phyloP scores from a whole-genome alignment of 805 yeast species.

The Candida nanaspora region DNA sequence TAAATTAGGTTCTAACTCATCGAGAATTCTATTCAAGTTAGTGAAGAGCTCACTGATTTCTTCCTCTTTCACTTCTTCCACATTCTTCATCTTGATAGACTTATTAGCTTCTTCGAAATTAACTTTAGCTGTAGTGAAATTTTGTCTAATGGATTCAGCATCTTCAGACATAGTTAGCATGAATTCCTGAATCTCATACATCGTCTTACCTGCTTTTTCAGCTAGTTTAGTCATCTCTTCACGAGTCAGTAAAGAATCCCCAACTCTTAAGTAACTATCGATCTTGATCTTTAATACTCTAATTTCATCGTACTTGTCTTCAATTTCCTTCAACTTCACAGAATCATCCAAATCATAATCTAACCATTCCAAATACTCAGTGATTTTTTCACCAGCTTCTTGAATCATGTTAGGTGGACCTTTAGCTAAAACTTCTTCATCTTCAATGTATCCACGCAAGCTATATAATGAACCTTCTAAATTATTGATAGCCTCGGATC shows the following conservation, averaged over 20 bases:
- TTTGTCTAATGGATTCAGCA: conserved; percentile 32
- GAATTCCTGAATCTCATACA: conserved; percentile 35
- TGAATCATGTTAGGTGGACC: conserved; percentile 34
- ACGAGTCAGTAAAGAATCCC: conserved; percentile 38
- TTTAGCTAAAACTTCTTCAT: conserved; percentile 38
- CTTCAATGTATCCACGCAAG: conserved; percentile 53
- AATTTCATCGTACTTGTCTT: conserved; percentile 26
- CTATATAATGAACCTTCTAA: conserved; percentile 72
- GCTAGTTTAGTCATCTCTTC: conserved; percentile 28
- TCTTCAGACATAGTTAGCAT: conserved; percentile 40
- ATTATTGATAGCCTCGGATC: conserved; percentile 56
- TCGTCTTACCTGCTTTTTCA: conserved; percentile 23
- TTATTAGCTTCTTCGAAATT: conserved; percentile 47
- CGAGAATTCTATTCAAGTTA: conserved; percentile 20
- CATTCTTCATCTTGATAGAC: conserved; percentile 29
- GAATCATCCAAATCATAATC: conserved; percentile 63
- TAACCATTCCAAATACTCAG: conserved; percentile 64
- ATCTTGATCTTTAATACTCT: conserved; percentile 23
- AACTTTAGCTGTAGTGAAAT: conserved; percentile 37
- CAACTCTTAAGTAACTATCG: conserved; percentile 32
- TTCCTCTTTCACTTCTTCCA: conserved; percentile 18
- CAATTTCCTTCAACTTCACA: conserved; percentile 26
- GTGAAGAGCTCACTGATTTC: conserved; percentile 21
- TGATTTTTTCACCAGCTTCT: conserved; percentile 29
- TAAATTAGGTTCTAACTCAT: conserved; percentile 20